phyloP scores from a whole-genome alignment of 2,329 filamentous ascomycete genomes.

The Colletotrichum theobromicola region DNA sequence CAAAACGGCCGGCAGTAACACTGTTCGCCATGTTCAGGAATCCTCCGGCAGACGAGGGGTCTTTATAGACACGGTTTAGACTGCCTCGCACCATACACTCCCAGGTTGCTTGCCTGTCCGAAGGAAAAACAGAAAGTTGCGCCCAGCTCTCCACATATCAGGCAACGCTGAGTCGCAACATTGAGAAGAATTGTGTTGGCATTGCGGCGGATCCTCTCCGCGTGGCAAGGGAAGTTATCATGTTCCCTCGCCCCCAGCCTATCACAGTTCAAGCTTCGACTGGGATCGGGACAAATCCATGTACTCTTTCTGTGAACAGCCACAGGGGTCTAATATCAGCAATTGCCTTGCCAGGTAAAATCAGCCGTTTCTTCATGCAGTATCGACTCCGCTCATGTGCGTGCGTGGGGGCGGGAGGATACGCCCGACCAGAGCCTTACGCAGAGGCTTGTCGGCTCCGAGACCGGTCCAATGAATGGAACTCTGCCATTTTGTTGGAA shows the following conservation, averaged over 20 bases:
- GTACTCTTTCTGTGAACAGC: background rate
- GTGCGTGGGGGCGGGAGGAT: background rate
- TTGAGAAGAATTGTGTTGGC: background rate
- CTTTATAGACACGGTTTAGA: background rate
- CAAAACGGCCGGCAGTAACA: background rate
- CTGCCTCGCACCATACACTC: background rate
- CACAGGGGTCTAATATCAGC: background rate
- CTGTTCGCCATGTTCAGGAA: background rate
- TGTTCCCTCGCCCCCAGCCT: background rate
- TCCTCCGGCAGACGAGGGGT: background rate
- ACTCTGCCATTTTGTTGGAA: background rate
- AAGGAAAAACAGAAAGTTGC: background rate
- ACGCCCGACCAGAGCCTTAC: background rate
- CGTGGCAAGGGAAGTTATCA: background rate
- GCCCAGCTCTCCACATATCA: background rate
- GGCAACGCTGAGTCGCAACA: background rate
- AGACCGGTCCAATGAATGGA: background rate
- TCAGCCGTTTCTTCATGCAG: background rate
- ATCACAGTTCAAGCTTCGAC: background rate
- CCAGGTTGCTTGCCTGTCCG: background rate
- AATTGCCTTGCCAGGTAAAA: background rate
- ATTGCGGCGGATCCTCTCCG: background rate
- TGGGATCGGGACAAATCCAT: background rate
- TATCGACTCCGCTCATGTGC: background rate
- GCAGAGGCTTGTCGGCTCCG: background rate